phyloP scores from a whole-genome alignment of 495 filamentous ascomycete species.

The Penicillium tannophilum region DNA sequence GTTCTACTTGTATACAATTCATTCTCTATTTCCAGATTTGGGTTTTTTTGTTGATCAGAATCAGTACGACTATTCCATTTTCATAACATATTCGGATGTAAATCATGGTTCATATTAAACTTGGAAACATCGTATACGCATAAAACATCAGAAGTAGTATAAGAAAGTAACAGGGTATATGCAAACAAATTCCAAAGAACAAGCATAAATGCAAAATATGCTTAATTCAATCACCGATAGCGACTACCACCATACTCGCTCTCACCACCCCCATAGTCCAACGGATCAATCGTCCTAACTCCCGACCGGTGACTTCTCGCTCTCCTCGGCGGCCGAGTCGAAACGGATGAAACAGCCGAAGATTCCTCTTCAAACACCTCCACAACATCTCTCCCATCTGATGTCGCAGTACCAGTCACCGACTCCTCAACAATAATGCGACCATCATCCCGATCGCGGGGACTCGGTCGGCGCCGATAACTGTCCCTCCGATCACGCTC shows the following conservation, averaged over 20 bases:
- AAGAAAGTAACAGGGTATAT: neutral
- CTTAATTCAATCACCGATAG: neutral
- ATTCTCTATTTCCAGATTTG: neutral
- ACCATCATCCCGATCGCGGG: constrained; percentile 27
- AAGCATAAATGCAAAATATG: neutral
- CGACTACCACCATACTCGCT: constrained; percentile 13
- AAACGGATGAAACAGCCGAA: constrained; percentile 17
- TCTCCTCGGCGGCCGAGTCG: constrained; percentile 21
- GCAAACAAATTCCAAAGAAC: too few relatives aligned
- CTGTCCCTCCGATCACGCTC: constrained; percentile 27
- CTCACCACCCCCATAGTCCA: constrained; percentile 33
- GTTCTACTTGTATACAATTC: constrained; percentile 10
- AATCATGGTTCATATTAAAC: neutral
- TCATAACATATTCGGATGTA: neutral
- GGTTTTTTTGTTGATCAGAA: neutral
- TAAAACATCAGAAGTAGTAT: neutral
- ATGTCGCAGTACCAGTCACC: constrained; percentile 22
- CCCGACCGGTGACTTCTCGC: constrained; percentile 28
- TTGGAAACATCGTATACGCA: neutral
- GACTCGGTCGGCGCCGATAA: constrained; percentile 23
- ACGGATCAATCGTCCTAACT: constrained; percentile 27
- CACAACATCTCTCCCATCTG: constrained; percentile 24
- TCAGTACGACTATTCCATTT: neutral
- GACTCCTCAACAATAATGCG: constrained; percentile 34
- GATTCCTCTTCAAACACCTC: constrained; percentile 40